Evolutionary conservation across 1,284 basidiomycete genomes (phyloP).

Genomic region (Fomitiporia mediterranea): DNA sequence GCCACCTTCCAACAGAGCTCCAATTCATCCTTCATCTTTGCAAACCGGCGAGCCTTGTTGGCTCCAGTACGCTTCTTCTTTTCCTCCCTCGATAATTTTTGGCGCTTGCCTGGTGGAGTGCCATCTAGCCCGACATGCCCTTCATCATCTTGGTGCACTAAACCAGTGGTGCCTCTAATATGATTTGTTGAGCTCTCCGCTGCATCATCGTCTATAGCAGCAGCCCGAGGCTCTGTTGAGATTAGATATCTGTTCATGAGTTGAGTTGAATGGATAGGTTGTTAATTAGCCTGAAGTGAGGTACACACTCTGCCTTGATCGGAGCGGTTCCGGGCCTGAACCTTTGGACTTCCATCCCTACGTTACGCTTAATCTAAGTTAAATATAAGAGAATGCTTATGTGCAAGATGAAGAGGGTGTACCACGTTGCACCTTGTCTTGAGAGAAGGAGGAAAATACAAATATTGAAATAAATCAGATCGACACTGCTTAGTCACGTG

Average conservation of each 20-base stretch:
- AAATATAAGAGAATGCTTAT: neutral
- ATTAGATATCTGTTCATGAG: slow-evolving; percentile 52
- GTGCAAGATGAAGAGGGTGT: neutral
- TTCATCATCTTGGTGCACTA: slow-evolving; percentile 27
- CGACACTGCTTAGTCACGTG: too few relatives aligned
- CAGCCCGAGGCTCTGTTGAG: slow-evolving; percentile 32
- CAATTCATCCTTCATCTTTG: slow-evolving; percentile 66
- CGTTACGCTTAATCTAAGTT: neutral
- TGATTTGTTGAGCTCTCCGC: slow-evolving; percentile 61
- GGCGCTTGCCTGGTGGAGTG: slow-evolving; percentile 33
- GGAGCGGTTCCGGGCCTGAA: slow-evolving; percentile 57
- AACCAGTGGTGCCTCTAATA: slow-evolving; percentile 26
- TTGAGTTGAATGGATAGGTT: neutral
- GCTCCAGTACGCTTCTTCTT: slow-evolving; percentile 71
- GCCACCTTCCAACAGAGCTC: slow-evolving; percentile 75
- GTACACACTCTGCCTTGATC: slow-evolving; percentile 67
- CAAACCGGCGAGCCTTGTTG: slow-evolving; percentile 75
- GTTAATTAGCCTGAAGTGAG: neutral
- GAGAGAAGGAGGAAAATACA: too few relatives aligned
- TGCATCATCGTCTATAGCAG: slow-evolving; percentile 71
- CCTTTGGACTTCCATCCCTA: neutral
- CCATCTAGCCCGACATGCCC: slow-evolving; percentile 26
- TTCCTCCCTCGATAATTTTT: slow-evolving; percentile 52
- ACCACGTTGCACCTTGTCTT: neutral
- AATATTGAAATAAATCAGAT: too few relatives aligned